A percentile compares a stretch with the other conserved stretches of the same genome.
Conservation (phyloP, 768 basidiomycete genomes). For the Auricularia sp. region DNA sequence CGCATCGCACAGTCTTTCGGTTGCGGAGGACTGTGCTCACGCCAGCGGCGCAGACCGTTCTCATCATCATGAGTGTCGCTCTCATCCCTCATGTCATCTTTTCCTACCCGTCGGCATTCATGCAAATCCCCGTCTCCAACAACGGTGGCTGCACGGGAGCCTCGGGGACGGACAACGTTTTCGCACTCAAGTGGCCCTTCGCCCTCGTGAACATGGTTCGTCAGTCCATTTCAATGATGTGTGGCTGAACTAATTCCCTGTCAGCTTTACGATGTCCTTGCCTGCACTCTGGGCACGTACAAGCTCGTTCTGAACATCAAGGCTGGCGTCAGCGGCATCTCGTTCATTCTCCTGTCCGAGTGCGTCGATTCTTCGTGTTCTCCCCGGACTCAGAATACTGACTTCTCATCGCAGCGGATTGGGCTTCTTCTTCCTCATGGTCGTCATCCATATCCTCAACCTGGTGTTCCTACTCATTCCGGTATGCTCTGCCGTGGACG, state of each 20-base stretch:
- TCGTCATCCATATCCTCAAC: neutral
- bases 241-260: neutral
- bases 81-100: slow-evolving; percentile 1
- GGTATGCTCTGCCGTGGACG: neutral
- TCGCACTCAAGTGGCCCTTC: slow-evolving; percentile 1
- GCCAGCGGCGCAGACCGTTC: neutral
- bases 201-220: neutral
- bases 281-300: neutral
- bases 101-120: neutral
- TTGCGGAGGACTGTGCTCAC: neutral
- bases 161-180: neutral
- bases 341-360: slow-evolving; percentile 1
- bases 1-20: neutral
- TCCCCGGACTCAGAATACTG: neutral
- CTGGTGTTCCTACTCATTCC: neutral
- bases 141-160: neutral
- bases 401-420: neutral
- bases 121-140: neutral
- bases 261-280: neutral
- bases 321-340: neutral
- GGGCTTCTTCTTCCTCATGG: slow-evolving; percentile 1
- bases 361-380: neutral
- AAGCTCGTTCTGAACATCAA: neutral
- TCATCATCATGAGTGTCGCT: slow-evolving; percentile 1
- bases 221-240: neutral